Conservation (phyloP, 164 flowering plant species). For the Aristolochia californica region DNA sequence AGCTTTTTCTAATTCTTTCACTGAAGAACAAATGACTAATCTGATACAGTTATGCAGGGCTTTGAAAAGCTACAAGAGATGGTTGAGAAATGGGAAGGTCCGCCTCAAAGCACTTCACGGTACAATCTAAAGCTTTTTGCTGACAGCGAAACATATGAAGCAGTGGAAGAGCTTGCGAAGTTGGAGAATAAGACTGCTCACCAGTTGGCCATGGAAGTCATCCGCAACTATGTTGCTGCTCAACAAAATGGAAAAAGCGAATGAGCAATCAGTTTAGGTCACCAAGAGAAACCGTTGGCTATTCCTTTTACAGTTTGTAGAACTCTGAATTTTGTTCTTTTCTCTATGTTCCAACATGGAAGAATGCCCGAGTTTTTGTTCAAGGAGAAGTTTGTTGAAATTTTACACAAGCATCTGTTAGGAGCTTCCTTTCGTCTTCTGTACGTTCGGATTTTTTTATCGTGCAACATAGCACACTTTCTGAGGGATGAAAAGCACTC, state of each 20-base stretch:
- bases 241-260: slow-evolving; percentile 64
- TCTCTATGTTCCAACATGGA: neutral
- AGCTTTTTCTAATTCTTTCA: too few species aligned
- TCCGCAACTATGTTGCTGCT: slow-evolving; percentile 67
- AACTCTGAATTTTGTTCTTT: neutral
- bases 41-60: slow-evolving; percentile 38
- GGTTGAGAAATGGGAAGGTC: slow-evolving; percentile 76
- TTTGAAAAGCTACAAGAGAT: slow-evolving; percentile 67
- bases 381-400: neutral
- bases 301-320: neutral
- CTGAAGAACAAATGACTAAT: too few species aligned
- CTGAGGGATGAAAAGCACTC: too few species aligned
- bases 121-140: slow-evolving; percentile 55
- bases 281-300: too few species aligned
- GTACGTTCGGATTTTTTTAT: too few species aligned
- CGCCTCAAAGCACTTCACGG: slow-evolving; percentile 23
- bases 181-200: slow-evolving; percentile 67
- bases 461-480: too few species aligned
- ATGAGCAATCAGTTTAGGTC: slow-evolving; percentile 10
- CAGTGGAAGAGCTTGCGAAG: slow-evolving; percentile 34
- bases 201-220: slow-evolving; percentile 69
- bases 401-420: neutral
- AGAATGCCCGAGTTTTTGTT: neutral
- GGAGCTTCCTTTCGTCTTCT: neutral
- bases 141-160: slow-evolving; percentile 11